These are phyloP conservation scores for Malania oleifera DNA, from an alignment of 164 flowering plant genomes.

Conservation along the genomic window DNA sequence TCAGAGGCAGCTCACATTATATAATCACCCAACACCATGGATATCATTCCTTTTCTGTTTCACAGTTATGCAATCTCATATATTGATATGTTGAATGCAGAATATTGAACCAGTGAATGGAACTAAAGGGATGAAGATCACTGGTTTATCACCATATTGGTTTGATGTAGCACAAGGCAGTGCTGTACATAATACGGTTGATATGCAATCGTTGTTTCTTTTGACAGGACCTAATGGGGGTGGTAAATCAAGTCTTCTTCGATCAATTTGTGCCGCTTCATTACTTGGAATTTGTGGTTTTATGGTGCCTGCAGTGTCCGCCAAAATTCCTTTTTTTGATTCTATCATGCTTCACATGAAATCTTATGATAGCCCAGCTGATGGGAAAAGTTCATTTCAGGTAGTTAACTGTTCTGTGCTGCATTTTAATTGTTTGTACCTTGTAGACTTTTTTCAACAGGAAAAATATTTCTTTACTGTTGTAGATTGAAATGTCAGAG, in stretches of 20 bases:
- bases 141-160: conserved; percentile 91
- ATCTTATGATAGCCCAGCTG: conserved; percentile 97
- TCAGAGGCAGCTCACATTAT: no score
- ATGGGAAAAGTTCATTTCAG: conserved; percentile 98
- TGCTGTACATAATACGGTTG: conserved; percentile 70
- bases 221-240: conserved; percentile 99
- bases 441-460: neutral
- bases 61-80: neutral
- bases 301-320: conserved; percentile 93
- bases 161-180: conserved; percentile 78
- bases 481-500: conserved; percentile 94
- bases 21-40: no score
- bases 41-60: neutral
- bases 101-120: conserved; percentile 28
- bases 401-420: conserved; percentile 23
- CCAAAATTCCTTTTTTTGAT: conserved; percentile 88
- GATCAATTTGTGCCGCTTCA: conserved; percentile 91
- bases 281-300: conserved; percentile 94
- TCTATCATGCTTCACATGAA: conserved; percentile 97
- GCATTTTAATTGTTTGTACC: neutral
- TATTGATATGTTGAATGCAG: conserved; percentile 27
- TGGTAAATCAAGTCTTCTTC: conserved; percentile 94
- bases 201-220: conserved; percentile 83
- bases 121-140: conserved; percentile 48
- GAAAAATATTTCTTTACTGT: neutral